A percentile compares a stretch with the other conserved stretches of the same genome.
phyloP scores from a whole-genome alignment of 176 grass and related monocot species.

The Oryza coarctata region DNA sequence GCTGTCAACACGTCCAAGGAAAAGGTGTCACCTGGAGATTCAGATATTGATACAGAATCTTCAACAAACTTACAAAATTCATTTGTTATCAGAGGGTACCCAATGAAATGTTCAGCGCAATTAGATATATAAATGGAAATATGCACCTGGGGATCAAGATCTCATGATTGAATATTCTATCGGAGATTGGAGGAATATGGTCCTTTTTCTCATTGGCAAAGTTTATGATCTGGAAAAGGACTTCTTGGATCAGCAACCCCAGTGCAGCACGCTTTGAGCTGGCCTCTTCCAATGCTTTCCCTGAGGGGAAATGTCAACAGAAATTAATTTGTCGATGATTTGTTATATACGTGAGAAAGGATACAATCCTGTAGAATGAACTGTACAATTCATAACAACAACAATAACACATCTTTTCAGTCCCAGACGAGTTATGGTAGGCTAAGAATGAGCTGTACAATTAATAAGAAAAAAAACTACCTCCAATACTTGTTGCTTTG shows the following conservation, averaged over 20 bases:
- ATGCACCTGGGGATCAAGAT: constrained; percentile 83
- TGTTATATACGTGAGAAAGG: not conserved
- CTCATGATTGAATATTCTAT: constrained; percentile 88
- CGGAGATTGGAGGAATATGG: constrained; percentile 73
- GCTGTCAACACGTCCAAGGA: constrained; percentile 72
- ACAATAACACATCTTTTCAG: too few species aligned
- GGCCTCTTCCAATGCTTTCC: constrained; percentile 68
- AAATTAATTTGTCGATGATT: not conserved
- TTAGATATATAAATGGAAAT: constrained; percentile 8
- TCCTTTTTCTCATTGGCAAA: constrained; percentile 95
- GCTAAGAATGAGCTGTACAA: not conserved
- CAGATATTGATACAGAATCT: constrained; percentile 44
- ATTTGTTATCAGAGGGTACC: not conserved
- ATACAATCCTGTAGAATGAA: not conserved
- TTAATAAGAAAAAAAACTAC: constrained; percentile 37
- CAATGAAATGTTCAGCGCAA: not conserved
- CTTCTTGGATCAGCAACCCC: constrained; percentile 58
- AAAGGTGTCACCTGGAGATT: constrained; percentile 85
- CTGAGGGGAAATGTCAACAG: constrained; percentile 37
- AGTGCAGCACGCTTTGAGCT: constrained; percentile 62
- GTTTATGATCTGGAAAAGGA: constrained; percentile 86
- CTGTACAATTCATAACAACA: not conserved
- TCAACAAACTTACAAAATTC: constrained; percentile 14
- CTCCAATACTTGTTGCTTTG: constrained; percentile 57
- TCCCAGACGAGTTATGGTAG: too few species aligned